phyloP scores from a whole-genome alignment of 257 asterid genomes.

The Penstemon barbatus region DNA sequence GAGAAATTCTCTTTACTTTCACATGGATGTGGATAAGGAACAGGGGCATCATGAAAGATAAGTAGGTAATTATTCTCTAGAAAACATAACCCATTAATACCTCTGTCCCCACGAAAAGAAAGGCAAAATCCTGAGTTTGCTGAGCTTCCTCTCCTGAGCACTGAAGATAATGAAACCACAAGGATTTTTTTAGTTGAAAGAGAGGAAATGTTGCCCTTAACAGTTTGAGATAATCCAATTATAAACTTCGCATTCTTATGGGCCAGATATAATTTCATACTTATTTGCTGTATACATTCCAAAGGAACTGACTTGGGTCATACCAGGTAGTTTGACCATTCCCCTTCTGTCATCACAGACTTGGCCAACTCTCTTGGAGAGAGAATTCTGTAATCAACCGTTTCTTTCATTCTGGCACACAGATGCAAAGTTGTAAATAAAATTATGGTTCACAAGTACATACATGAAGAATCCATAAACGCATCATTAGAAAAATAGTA shows the following conservation, averaged over 20 bases:
- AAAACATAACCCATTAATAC: constrained; percentile 36
- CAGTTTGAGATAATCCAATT: not conserved
- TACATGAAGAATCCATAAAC: not conserved
- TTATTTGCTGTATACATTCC: constrained; percentile 16
- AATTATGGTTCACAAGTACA: constrained; percentile 21
- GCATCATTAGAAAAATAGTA: not conserved
- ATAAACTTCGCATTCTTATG: constrained; percentile 3
- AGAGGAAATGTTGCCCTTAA: constrained; percentile 5
- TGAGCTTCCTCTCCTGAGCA: constrained; percentile 62
- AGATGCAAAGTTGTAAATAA: constrained; percentile 16
- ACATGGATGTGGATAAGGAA: not conserved
- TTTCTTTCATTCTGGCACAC: constrained; percentile 48
- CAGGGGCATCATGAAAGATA: constrained; percentile 16
- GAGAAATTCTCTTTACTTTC: constrained; percentile 14
- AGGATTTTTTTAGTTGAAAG: constrained; percentile 20
- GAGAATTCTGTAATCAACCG: constrained; percentile 71
- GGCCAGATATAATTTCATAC: not conserved
- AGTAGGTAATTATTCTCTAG: not conserved
- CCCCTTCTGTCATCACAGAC: constrained; percentile 76
- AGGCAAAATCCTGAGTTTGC: constrained; percentile 60
- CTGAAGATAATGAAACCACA: constrained; percentile 41
- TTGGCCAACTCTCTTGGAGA: constrained; percentile 69
- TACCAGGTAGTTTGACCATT: constrained; percentile 84
- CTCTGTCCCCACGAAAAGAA: constrained; percentile 82
- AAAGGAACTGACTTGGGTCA: constrained; percentile 4